Evolutionary conservation across 1,139 yeast genomes (phyloP), one percentile per base, ranked within the genome.

Genomic region (Candida mesenterica): DNA sequence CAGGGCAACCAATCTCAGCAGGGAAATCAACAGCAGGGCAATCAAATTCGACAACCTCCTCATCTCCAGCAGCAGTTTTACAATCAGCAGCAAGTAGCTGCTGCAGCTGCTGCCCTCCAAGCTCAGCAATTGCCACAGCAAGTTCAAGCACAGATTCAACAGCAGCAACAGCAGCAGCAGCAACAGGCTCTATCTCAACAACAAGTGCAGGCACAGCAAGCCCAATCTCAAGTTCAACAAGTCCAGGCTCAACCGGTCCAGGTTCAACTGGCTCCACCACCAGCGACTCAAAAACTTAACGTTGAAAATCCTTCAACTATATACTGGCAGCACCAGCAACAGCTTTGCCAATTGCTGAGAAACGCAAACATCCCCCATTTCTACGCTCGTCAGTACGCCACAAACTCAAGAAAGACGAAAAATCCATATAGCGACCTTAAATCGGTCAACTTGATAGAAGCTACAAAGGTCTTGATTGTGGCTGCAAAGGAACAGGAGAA

Each of bases 321-420:
- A 4, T 79, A 79, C 55, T 89, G 97, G 97, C 88, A 84, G 57
- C 89, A 89, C 52, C 98, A 92, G 63, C 67, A 76, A 39, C 94
- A 84, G 56, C 72, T 92, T 46, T 85, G 82, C 23, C 88, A 82
- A 44, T 62, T 86, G 30, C 85, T 96, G 4, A 75, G 96, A 59
- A 79, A 77, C 45, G 77, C 90, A 12, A 72, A 67, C 43, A 63
- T 77, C 29, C 89, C 97, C 7, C 97, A 92, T 61, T 84, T 76
- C 48, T 92, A 89, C 61, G 98, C 98, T 3, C 76, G 97, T 44
- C 86, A 85, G 50, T 95, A 94, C 38, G 97, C 97, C 2, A 76
- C 87, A 39, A 77, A 86, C 48, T 86, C 92, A 15, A 66, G 79
- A 66, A 73, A 75, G 58, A 59, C 61, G 31, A 73, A 73, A 52